Percentiles rank a stretch among this genome's conserved stretches.
Conservation (phyloP, 352 stramenopile species). For the Phytopythium sindhum region DNA sequence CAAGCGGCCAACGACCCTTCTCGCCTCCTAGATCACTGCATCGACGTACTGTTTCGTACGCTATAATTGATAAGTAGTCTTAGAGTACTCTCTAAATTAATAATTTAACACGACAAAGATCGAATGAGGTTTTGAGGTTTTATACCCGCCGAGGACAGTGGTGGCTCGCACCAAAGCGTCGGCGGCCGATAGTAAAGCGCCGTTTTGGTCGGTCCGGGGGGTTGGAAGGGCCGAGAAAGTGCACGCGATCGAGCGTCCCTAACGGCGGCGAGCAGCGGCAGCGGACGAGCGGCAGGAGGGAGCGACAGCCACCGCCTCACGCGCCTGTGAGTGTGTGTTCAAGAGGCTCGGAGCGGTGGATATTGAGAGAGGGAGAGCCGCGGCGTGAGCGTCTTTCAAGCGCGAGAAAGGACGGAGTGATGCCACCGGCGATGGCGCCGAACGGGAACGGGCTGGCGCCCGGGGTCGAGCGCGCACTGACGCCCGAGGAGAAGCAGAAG, state of each 20-base stretch:
- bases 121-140: conserved; percentile 12
- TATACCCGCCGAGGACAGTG: background rate
- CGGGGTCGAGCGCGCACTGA: conserved; percentile 13
- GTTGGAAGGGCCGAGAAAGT: background rate
- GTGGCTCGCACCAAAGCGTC: background rate
- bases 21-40: background rate
- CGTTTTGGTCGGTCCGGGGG: background rate
- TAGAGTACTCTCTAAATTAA: background rate
- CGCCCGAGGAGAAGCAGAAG: conserved; percentile 52
- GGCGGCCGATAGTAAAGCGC: background rate
- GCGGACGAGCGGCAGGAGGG: background rate
- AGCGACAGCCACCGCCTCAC: background rate
- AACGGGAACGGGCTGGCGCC: conserved; percentile 11
- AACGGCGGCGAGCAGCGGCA: background rate
- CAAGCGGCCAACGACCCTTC: background rate
- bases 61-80: background rate
- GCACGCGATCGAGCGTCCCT: background rate
- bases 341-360: no score
- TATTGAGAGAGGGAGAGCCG: no score
- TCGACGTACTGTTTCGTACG: background rate
- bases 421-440: conserved; percentile 1
- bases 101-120: background rate
- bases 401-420: background rate
- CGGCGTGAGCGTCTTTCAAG: background rate
- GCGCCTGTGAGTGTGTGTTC: background rate